Percentiles rank a stretch among this genome's conserved stretches.
These are phyloP conservation scores for Yamadazyma triangularis DNA, from an alignment of 1,139 yeast genomes.

Conservation along the genomic window DNA sequence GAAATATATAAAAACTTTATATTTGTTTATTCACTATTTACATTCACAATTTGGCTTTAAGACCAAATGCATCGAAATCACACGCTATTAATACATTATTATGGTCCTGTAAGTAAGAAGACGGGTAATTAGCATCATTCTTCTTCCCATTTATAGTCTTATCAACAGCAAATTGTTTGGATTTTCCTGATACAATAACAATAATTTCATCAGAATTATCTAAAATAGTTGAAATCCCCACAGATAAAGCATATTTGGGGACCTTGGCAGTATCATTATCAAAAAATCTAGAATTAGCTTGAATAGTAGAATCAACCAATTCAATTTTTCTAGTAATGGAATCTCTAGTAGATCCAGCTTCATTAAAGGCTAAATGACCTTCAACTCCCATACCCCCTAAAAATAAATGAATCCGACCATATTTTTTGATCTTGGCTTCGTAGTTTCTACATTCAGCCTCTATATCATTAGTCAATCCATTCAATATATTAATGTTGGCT, in stretches of 20 bases:
- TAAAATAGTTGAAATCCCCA: conserved; percentile 59
- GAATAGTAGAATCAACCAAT: conserved; percentile 49
- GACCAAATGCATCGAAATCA: conserved; percentile 33
- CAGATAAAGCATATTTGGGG: conserved; percentile 52
- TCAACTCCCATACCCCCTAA: conserved; percentile 64
- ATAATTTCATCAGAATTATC: conserved; percentile 54
- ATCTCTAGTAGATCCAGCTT: conserved; percentile 48
- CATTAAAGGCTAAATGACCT: conserved; percentile 64
- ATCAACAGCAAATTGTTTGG: conserved; percentile 40
- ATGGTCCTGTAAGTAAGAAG: conserved; percentile 46
- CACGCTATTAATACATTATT: conserved; percentile 41
- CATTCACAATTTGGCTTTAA: conserved; percentile 3
- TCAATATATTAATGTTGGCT: conserved; percentile 52
- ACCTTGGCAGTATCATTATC: conserved; percentile 44
- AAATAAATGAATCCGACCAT: conserved; percentile 53
- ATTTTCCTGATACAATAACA: conserved; percentile 44
- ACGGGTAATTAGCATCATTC: conserved; percentile 38
- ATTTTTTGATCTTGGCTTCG: conserved; percentile 46
- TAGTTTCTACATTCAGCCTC: conserved; percentile 47
- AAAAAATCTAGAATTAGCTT: conserved; percentile 57
- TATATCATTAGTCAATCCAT: conserved; percentile 47
- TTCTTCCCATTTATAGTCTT: conserved; percentile 35
- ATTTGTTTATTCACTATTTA: too few species aligned
- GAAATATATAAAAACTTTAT: too few species aligned
- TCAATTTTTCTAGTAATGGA: conserved; percentile 47